Percentiles rank a stretch among this genome's conserved stretches.
Evolutionary conservation across 257 asterid genomes (phyloP).

Genomic region (Nicotiana paniculata): DNA sequence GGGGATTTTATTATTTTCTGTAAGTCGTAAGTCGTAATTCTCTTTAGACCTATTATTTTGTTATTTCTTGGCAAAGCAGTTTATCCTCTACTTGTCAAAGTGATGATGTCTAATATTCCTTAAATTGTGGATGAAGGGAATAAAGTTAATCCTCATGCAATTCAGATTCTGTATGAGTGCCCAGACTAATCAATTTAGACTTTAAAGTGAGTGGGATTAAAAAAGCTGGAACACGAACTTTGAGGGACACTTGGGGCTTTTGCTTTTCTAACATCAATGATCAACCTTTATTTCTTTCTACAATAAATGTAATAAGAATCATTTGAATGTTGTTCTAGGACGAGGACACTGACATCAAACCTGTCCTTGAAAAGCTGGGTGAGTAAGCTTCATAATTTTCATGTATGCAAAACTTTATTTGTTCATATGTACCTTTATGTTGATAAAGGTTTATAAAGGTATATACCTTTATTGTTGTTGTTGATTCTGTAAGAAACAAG

Average conservation of each 20-base stretch:
- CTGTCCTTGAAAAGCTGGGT: constrained; percentile 74
- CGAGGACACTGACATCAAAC: constrained; percentile 44
- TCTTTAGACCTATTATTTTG: not conserved
- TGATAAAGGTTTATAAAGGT: too few relatives aligned
- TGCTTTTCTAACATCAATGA: not conserved
- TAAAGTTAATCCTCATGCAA: not conserved
- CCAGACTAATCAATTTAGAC: not conserved
- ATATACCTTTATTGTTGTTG: too few relatives aligned
- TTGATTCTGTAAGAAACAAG: constrained; percentile 3
- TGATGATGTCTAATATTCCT: not conserved
- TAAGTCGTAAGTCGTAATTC: constrained; percentile 26
- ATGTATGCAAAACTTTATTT: not conserved
- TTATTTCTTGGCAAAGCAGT: not conserved
- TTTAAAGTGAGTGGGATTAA: not conserved
- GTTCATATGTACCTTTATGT: not conserved
- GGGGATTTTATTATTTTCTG: constrained; percentile 67
- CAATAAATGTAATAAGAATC: constrained; percentile 25
- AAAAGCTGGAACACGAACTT: not conserved
- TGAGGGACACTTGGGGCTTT: constrained; percentile 3
- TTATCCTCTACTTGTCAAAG: not conserved
- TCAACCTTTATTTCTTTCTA: not conserved
- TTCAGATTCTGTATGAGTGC: not conserved
- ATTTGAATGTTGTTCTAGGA: constrained; percentile 53
- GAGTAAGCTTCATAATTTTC: constrained; percentile 25
- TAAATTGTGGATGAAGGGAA: not conserved